Evolutionary conservation across 305 asterid genomes (phyloP).

Genomic region (Fraxinus sp.): DNA sequence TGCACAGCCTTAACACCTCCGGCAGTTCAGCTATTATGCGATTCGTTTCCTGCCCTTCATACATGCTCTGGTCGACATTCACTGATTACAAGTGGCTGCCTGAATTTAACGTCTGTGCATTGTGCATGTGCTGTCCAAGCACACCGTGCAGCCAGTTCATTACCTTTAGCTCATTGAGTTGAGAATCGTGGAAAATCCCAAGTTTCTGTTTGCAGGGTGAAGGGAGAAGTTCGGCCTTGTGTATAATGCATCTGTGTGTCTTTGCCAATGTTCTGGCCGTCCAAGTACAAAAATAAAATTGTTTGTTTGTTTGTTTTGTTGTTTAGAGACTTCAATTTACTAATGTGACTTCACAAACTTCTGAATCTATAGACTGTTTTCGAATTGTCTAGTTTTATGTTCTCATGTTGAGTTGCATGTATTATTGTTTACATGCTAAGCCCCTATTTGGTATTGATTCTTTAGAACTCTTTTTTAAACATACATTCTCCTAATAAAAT

Average conservation of each 20-base stretch:
- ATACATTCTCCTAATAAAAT: background rate
- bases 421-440: background rate
- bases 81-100: slow-evolving; percentile 88
- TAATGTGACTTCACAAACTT: background rate
- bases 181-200: background rate
- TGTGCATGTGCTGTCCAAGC: slow-evolving; percentile 75
- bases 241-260: background rate
- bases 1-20: slow-evolving; percentile 98
- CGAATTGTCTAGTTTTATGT: background rate
- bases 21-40: slow-evolving; percentile 92
- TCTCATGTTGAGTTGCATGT: background rate
- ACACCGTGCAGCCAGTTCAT: slow-evolving; percentile 46
- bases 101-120: slow-evolving; percentile 78
- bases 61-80: slow-evolving; percentile 87
- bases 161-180: slow-evolving; percentile 64
- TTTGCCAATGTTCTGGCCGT: background rate
- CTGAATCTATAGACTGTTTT: background rate
- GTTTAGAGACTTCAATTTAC: background rate
- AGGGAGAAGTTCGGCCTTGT: background rate
- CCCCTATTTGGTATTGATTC: background rate
- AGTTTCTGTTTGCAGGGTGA: slow-evolving; percentile 1
- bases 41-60: slow-evolving; percentile 88
- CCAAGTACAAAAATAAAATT: background rate
- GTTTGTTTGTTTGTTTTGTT: background rate
- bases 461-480: background rate